Base-by-base conservation (phyloP, 2,329 filamentous ascomycete species). In the Drechslerella dactyloides region DNA sequence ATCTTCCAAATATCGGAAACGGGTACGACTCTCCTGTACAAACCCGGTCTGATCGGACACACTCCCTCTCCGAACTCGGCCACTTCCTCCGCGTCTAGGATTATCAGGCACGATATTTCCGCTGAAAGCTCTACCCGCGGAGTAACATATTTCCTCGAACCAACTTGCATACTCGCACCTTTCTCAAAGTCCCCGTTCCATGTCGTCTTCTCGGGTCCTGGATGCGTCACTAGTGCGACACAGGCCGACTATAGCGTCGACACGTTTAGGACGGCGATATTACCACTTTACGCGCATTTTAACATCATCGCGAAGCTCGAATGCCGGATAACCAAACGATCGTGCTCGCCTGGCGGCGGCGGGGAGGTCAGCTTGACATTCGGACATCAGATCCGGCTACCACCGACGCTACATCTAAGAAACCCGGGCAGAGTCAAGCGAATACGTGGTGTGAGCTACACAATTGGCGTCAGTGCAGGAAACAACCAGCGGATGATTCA, bases 401-500 rank as follows among this genome's bases (percentile, higher is more conserved):
- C 94, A 10, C 96, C 96, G 82, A 99, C 94, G 40, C 82, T 99
- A 78, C 94, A 99, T 80, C 81, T 97, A 62, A 84, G 96, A 76
- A 90, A 86, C 74, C 87, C 93, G 0, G 94, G 94, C 6, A 84
- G 90, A 63, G 89, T 99, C 77, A 93, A 92, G 84, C 87, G 88
- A 76, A 90, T 99, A 75, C 85, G 93, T 64, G 94, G 94, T 69
- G 94, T 99, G 48, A 93, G 94, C 53, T 99, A 97, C 80, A 90
- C 90, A 62, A 92, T 91, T 0, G 94, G 96, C 52, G 93, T 97
- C 0, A 90, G 90, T 10, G 93, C 90, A 0, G 92, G 89, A 55
- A 97, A 97, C 79, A 99, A 97, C 79, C 90, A 89, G 73, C 85
- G 94, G 74, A 96, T 97, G 90, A 99, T 97, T 77, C 90, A 96